These are phyloP conservation scores for Escovopsis sp. DNA, from an alignment of 2,329 filamentous ascomycete species.

Conservation along the genomic window DNA sequence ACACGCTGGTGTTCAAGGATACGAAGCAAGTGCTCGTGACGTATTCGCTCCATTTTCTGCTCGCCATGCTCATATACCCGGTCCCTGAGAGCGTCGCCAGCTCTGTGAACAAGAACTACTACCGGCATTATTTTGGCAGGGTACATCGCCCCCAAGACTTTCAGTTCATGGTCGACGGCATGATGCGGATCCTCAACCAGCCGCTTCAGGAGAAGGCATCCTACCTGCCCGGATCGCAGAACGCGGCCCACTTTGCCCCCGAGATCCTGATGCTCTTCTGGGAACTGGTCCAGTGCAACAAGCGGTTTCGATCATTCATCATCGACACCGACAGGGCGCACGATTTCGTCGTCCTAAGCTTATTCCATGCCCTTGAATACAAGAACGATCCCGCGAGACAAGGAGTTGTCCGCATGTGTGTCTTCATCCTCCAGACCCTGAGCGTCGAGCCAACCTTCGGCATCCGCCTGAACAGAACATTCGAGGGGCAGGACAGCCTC, in stretches of 20 bases:
- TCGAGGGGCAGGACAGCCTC: conserved; percentile 77
- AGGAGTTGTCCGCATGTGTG: conserved; percentile 88
- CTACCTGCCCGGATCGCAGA: conserved; percentile 74
- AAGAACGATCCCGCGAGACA: conserved; percentile 77
- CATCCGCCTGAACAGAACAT: conserved; percentile 73
- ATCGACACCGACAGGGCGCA: conserved; percentile 89
- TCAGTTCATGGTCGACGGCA: conserved; percentile 90
- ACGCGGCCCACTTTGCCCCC: conserved; percentile 71
- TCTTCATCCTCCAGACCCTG: conserved; percentile 89
- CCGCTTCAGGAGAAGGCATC: conserved; percentile 79
- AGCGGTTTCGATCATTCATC: conserved; percentile 89
- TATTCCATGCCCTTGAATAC: conserved; percentile 89
- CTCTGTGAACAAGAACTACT: conserved; percentile 71
- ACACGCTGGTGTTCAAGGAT: conserved; percentile 82
- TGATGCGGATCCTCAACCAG: conserved; percentile 83
- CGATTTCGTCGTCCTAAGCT: conserved; percentile 77
- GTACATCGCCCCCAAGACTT: conserved; percentile 92
- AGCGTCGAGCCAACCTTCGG: conserved; percentile 89
- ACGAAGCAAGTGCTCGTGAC: conserved; percentile 81
- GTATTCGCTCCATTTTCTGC: conserved; percentile 80
- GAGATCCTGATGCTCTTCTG: conserved; percentile 97
- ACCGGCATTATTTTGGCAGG: conserved; percentile 80
- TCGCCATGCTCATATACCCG: conserved; percentile 73
- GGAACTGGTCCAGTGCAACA: conserved; percentile 96
- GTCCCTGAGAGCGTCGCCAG: conserved; percentile 56